phyloP scores from a whole-genome alignment of 768 basidiomycete genomes.

The Melanogaster broomeanus region DNA sequence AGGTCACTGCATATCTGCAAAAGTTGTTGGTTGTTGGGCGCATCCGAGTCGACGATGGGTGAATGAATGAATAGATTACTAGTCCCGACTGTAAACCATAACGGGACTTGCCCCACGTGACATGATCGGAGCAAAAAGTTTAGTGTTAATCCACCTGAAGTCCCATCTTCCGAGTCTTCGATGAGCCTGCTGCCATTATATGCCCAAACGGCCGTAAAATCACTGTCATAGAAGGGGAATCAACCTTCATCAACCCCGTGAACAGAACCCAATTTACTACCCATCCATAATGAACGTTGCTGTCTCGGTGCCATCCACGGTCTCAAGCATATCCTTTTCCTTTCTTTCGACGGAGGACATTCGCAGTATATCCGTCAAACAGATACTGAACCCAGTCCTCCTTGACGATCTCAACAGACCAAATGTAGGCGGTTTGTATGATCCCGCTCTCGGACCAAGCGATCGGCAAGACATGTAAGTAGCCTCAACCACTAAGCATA shows the following conservation, averaged over 20 bases:
- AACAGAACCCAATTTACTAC: neutral
- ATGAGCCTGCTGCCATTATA: neutral
- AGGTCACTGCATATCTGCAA: neutral
- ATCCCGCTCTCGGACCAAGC: conserved; percentile 91
- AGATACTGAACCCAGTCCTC: conserved; percentile 90
- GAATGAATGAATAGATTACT: no score
- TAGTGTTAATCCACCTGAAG: neutral
- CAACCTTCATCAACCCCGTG: neutral
- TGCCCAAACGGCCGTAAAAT: neutral
- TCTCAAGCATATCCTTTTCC: conserved; percentile 87
- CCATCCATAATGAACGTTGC: conserved; percentile 78
- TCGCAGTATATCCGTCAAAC: conserved; percentile 94
- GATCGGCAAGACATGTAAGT: conserved; percentile 89
- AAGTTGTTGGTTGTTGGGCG: no score
- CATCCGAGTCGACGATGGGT: no score
- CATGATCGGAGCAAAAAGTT: conserved; percentile 16
- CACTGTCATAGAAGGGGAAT: neutral
- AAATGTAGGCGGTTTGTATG: conserved; percentile 90
- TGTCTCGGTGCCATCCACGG: conserved; percentile 82
- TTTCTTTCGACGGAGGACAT: conserved; percentile 89
- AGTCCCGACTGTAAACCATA: no score
- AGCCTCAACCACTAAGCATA: neutral
- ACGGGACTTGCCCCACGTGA: no score
- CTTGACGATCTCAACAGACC: conserved; percentile 94
- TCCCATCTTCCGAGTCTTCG: neutral